Evolutionary conservation across 2,329 filamentous ascomycete genomes (phyloP).

Genomic region (Beauveria varroae): DNA sequence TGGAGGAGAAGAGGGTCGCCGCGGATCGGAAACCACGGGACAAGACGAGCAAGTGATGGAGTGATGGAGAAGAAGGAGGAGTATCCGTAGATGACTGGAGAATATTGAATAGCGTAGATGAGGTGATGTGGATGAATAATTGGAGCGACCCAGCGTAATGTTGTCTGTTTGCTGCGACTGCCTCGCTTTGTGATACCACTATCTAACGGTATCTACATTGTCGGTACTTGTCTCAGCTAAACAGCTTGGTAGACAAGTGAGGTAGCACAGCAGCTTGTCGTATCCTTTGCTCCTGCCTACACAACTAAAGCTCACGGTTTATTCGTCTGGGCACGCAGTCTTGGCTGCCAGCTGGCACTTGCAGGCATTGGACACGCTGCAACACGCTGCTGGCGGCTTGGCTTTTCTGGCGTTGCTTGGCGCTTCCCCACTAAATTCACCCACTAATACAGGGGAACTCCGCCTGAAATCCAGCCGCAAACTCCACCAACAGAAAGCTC

Average conservation of each 20-base stretch:
- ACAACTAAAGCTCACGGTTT: too few relatives aligned
- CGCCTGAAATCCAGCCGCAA: neutral
- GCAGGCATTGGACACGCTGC: neutral
- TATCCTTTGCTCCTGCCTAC: too few relatives aligned
- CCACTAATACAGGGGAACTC: neutral
- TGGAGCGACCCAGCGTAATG: neutral
- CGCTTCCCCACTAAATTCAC: too few relatives aligned
- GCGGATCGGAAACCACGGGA: neutral
- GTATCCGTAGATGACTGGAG: neutral
- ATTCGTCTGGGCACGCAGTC: too few relatives aligned
- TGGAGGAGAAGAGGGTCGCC: neutral
- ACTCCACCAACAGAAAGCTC: neutral
- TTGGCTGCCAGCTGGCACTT: neutral
- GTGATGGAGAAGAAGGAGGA: neutral
- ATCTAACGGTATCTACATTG: too few relatives aligned
- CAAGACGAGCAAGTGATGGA: neutral
- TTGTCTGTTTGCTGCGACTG: neutral
- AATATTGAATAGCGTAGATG: neutral
- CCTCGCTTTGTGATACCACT: neutral
- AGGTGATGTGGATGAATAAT: neutral
- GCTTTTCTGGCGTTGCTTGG: neutral
- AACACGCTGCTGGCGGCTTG: neutral
- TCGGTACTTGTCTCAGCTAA: too few relatives aligned
- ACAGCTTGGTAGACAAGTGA: too few relatives aligned
- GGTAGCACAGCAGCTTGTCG: too few relatives aligned